Evolutionary conservation across 768 basidiomycete genomes (phyloP).

Genomic region (Coprinellus micaceus): DNA sequence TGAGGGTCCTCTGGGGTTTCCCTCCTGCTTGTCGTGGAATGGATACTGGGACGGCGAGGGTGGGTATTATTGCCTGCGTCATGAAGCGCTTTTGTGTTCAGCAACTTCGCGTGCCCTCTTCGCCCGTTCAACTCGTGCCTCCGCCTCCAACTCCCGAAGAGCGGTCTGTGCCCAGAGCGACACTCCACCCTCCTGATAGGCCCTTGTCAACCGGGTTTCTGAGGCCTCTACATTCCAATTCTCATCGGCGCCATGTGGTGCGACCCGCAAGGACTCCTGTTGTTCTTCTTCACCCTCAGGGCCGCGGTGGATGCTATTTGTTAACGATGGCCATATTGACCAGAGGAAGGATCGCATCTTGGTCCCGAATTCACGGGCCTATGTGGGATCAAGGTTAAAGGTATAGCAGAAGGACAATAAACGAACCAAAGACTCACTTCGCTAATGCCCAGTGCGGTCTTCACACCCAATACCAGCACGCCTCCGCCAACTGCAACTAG

Average conservation of each 20-base stretch:
- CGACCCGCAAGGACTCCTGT: conserved; percentile 7
- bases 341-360: conserved; percentile 51
- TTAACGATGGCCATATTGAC: conserved; percentile 45
- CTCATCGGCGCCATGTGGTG: conserved; percentile 23
- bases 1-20: too few species aligned
- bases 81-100: not conserved
- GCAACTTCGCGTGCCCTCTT: conserved; percentile 24
- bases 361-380: conserved; percentile 60
- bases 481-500: conserved; percentile 49
- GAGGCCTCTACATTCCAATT: conserved; percentile 54
- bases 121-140: conserved; percentile 46
- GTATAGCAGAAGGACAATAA: not conserved
- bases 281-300: conserved; percentile 31
- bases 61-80: not conserved
- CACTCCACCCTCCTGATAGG: conserved; percentile 60
- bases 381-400: not conserved
- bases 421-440: conserved; percentile 40
- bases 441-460: conserved; percentile 49
- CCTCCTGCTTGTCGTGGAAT: too few species aligned
- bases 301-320: conserved; percentile 48
- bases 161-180: conserved; percentile 52
- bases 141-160: conserved; percentile 53
- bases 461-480: conserved; percentile 44
- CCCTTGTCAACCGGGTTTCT: conserved; percentile 47
- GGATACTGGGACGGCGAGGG: too few species aligned